Evolutionary conservation across 805 yeast genomes (phyloP), one percentile per base, ranked within the genome.

Genomic region (Saccharomycopsis synnaedendra): DNA sequence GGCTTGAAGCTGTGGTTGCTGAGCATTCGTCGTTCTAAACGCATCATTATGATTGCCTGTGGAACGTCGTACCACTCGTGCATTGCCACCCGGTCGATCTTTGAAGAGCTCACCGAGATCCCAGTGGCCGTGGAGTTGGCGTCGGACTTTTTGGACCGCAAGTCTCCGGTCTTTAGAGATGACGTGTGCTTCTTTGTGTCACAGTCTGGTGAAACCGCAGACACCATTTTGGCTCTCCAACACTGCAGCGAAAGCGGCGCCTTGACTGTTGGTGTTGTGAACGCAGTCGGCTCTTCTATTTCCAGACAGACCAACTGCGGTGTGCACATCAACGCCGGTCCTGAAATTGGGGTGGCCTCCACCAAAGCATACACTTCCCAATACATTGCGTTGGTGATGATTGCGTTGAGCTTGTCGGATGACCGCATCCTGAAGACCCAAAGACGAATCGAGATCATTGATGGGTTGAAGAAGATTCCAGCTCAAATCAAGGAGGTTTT

Each of bases 1-100:
- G 99, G 99, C 39, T 74, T 93, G 60, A 78, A 83, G 57, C 74
- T 83, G 10, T 85, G 81, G 75, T 71, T 93, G 54, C 80, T 93
- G 32, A 85, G 93, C 42, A 85, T 93, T 54, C 79, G 97, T 69
- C 80, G 96, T 61, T 88, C 96, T 58, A 80, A 97, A 69, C 80
- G 98, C 67, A 76, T 93, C 59, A 85, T 89, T 51, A 93, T 93
- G 97, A 85, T 93, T 69, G 99, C 98, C 1, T 93, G 99, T 70
- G 99, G 99, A 70, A 93, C 99, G 5, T 93, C 98, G 0, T 93
- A 89, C 64, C 98, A 93, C 68, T 93, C 98, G 11, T 93, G 99
- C 72, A 69, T 93, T 63, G 98, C 98, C 27, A 90, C 96, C 28
- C 80, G 99, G 67, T 85, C 96, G 10, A 82, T 88, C 55, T 89